Percentiles rank a stretch among this genome's conserved stretches.
Evolutionary conservation across 371 early-diverging fungal species (phyloP).

Genomic region (Blyttiomyces sp.): DNA sequence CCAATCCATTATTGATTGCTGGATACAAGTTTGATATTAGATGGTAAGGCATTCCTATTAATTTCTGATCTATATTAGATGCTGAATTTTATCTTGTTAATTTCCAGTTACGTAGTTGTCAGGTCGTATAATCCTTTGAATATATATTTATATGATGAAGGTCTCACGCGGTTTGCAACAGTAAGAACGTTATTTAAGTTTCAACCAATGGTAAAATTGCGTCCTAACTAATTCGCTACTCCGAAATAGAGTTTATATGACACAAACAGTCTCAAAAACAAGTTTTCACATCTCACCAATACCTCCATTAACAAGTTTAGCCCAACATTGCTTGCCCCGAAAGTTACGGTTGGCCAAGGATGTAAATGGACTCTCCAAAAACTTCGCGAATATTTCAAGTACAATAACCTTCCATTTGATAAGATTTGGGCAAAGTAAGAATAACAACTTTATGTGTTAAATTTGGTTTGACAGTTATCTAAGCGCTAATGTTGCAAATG

Average conservation of each 20-base stretch:
- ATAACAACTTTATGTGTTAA: too few relatives aligned
- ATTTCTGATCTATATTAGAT: not conserved
- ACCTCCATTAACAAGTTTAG: slow-evolving; percentile 48
- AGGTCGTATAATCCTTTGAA: slow-evolving; percentile 35
- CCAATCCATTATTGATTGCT: slow-evolving; percentile 38
- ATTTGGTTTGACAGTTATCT: too few relatives aligned
- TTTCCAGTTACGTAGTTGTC: slow-evolving; percentile 41
- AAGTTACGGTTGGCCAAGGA: slow-evolving; percentile 38
- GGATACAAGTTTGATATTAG: slow-evolving; percentile 49
- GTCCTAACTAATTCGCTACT: not conserved
- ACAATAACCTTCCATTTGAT: slow-evolving; percentile 14
- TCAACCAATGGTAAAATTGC: not conserved
- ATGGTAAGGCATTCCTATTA: slow-evolving; percentile 37
- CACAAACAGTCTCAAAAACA: slow-evolving; percentile 20
- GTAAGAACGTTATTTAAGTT: slow-evolving; percentile 6
- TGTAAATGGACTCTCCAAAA: slow-evolving; percentile 41
- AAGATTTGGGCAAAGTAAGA: slow-evolving; percentile 30
- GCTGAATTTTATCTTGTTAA: too few relatives aligned
- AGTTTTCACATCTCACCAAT: slow-evolving; percentile 44
- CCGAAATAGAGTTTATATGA: slow-evolving; percentile 33
- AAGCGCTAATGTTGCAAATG: too few relatives aligned
- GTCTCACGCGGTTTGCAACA: slow-evolving; percentile 45
- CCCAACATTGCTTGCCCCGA: slow-evolving; percentile 29
- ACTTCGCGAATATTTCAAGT: slow-evolving; percentile 26
- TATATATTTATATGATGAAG: slow-evolving; percentile 44